phyloP scores from a whole-genome alignment of 805 yeast species.

The Candida loeiensis region DNA sequence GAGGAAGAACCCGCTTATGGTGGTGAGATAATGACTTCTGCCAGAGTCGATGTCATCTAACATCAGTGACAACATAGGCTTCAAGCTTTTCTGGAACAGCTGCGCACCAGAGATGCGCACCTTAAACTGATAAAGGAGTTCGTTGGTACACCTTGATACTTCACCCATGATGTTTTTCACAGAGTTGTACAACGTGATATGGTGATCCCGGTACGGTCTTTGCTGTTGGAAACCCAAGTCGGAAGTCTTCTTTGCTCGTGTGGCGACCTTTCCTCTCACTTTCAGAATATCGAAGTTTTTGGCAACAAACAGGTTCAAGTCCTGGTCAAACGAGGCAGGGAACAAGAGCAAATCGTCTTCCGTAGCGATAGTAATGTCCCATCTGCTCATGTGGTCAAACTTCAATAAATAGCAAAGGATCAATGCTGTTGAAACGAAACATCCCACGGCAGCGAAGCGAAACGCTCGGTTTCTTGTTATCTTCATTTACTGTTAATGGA shows the following conservation, averaged over 20 bases:
- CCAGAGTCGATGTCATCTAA: conserved; percentile 5
- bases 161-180: conserved; percentile 2
- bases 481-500: neutral
- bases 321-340: conserved; percentile 4
- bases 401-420: conserved; percentile 1
- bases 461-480: neutral
- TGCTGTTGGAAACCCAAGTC: neutral
- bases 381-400: neutral
- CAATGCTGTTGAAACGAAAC: neutral
- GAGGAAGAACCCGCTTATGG: conserved; percentile 12
- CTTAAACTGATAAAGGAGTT: neutral
- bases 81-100: conserved; percentile 3
- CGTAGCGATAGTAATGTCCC: neutral
- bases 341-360: conserved; percentile 1
- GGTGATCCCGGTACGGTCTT: conserved; percentile 2
- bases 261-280: neutral
- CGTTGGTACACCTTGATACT: conserved; percentile 4
- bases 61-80: conserved; percentile 4
- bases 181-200: conserved; percentile 7
- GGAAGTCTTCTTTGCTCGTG: neutral
- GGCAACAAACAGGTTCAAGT: neutral
- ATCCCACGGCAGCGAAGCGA: neutral
- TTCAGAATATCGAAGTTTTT: conserved; percentile 3
- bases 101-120: conserved; percentile 4
- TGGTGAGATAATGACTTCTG: conserved; percentile 5